Percentiles rank a stretch among this genome's conserved stretches.
Conservation (phyloP, 2,329 filamentous ascomycete genomes). For the Pseudogymnoascus sp. region DNA sequence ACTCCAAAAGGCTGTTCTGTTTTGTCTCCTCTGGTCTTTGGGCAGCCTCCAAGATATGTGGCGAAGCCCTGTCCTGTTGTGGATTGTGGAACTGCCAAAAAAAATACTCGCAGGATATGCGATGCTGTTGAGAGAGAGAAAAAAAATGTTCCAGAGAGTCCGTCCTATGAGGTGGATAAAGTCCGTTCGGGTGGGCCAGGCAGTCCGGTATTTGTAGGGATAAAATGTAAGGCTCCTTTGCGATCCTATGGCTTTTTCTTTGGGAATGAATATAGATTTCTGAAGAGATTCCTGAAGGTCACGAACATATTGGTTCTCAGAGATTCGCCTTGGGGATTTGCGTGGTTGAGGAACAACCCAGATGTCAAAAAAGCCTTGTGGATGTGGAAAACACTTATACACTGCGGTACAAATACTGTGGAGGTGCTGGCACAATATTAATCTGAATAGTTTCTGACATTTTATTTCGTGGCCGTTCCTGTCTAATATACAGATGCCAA, state of each 20-base stretch:
- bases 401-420: constrained; percentile 3
- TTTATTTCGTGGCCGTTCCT: constrained; percentile 3
- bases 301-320: constrained; percentile 7
- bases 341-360: constrained; percentile 3
- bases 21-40: constrained; percentile 5
- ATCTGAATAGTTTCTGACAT: neutral
- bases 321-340: neutral
- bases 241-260: constrained; percentile 4
- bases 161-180: constrained; percentile 2
- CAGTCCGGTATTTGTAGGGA: constrained; percentile 4
- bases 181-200: constrained; percentile 1
- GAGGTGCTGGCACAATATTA: constrained; percentile 1
- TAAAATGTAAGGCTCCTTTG: constrained; percentile 4
- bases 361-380: neutral
- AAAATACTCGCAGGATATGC: constrained; percentile 8
- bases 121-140: constrained; percentile 9
- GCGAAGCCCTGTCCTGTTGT: constrained; percentile 5
- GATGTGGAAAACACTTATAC: constrained; percentile 7
- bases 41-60: constrained; percentile 3
- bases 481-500: constrained; percentile 4
- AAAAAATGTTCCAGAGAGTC: neutral
- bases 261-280: constrained; percentile 5
- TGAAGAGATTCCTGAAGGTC: constrained; percentile 4
- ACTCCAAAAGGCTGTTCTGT: neutral
- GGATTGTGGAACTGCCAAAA: constrained; percentile 8